A percentile compares a stretch with the other conserved stretches of the same genome.
phyloP scores from a whole-genome alignment of 352 stramenopile species.

The Phytophthora podocarpi region DNA sequence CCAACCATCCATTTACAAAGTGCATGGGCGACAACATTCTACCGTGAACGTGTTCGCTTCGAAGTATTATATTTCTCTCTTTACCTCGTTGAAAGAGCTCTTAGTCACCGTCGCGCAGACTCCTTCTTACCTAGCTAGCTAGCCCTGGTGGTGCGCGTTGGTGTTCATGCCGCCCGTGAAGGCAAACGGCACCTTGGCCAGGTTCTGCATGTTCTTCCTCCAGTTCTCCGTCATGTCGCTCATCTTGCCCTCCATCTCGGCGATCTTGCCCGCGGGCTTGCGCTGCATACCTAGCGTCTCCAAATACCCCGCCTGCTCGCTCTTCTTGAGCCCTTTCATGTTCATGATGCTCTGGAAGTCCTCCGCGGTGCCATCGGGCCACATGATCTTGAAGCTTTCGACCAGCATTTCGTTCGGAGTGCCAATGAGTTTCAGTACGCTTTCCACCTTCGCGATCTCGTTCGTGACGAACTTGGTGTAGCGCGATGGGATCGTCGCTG shows the following conservation, averaged over 20 bases:
- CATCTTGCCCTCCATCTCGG: constrained; percentile 87
- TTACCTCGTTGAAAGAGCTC: not conserved
- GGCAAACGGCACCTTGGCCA: constrained; percentile 78
- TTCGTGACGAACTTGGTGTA: constrained; percentile 98
- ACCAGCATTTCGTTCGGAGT: constrained; percentile 96
- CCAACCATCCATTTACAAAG: no score
- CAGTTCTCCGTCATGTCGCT: constrained; percentile 87
- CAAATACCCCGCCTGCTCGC: constrained; percentile 62
- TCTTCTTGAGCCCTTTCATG: constrained; percentile 93
- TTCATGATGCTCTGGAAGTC: constrained; percentile 96
- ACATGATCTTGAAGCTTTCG: constrained; percentile 97
- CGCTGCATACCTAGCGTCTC: constrained; percentile 74
- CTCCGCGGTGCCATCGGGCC: constrained; percentile 90
- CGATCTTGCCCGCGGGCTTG: constrained; percentile 68
- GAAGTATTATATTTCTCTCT: not conserved
- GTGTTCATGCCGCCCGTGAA: constrained; percentile 55
- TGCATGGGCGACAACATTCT: no score
- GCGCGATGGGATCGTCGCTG: constrained; percentile 85
- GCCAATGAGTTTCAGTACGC: constrained; percentile 97
- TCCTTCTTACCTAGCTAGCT: not conserved
- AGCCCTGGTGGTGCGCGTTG: constrained; percentile 28
- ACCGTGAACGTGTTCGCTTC: no score
- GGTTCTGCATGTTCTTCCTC: constrained; percentile 87
- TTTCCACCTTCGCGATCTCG: constrained; percentile 96
- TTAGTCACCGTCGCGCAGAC: not conserved